Base-by-base conservation (phyloP, 768 basidiomycete genomes). In the Boletus eberwhitei region DNA sequence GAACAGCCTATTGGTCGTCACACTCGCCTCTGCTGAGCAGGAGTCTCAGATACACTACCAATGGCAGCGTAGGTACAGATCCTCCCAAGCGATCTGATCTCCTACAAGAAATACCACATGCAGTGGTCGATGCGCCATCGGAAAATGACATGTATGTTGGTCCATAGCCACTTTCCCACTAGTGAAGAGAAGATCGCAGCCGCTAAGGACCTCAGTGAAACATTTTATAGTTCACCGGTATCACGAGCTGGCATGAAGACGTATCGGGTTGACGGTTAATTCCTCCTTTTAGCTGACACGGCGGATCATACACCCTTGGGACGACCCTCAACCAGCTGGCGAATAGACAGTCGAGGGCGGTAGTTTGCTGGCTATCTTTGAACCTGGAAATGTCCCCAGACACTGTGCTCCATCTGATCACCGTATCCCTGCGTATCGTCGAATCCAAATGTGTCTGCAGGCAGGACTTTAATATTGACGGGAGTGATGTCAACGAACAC, bases 341-440 rank as follows among this genome's bases (percentile, higher is more conserved):
- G 36, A 12, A 19, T 1, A 19, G 38, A 31, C 40, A 22, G 9
- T 32, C 38, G 8, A 13, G 31, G 50, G 6, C 5, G 8, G 35
- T n/a, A 45, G 42, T 36, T 14, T 11, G 5, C 2, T 48, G 26
- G 21, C 31, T 47, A 41, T 58, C 35, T 42, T 45, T 45, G 39
- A 41, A 12, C 19, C 2, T 11, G 26, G 3, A 7, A 13, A 6
- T n/a, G 47, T 22, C 56, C 56, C 57, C 56, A 52, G 48, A 59
- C 58, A 59, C 58, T 32, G 16, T 12, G 6, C 50, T 31, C n/a
- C 47, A 48, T 35, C 47, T 48, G 47, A 48, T 36, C 44, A 14
- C 13, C 21, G 31, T 11, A 29, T n/a, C 26, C 17, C 26, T 43
- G 24, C 24, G 24, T 8, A 26, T 17, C 24, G 8, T 42, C 22